Conservation (phyloP, 2,329 filamentous ascomycete species). For the Bipolaris sorokiniana region DNA sequence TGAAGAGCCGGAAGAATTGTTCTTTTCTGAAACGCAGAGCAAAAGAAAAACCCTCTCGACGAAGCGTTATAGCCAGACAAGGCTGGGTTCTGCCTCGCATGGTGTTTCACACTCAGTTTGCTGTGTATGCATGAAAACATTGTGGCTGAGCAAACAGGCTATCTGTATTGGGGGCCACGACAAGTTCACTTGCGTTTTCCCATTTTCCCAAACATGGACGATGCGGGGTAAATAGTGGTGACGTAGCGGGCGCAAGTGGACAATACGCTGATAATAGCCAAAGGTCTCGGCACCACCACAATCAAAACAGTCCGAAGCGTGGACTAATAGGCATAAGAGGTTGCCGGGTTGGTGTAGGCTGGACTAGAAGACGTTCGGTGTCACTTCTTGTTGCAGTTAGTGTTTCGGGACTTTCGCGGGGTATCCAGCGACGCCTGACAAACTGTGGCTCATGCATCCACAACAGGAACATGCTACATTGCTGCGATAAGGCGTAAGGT, state of each 20-base stretch:
- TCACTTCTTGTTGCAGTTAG: conserved; percentile 13
- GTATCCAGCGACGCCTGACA: conserved; percentile 19
- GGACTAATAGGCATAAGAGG: background rate
- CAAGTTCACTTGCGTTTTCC: background rate
- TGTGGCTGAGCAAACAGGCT: too few species aligned
- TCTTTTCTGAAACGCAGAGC: too few species aligned
- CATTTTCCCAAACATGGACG: background rate
- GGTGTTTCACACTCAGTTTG: background rate
- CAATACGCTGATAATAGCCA: background rate
- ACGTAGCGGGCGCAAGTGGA: background rate
- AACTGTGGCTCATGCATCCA: conserved; percentile 14
- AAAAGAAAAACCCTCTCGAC: too few species aligned
- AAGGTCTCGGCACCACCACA: background rate
- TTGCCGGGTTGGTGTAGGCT: background rate
- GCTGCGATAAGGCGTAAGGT: background rate
- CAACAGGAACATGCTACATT: background rate
- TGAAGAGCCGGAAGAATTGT: too few species aligned
- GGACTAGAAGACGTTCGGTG: conserved; percentile 8
- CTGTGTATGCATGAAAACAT: background rate
- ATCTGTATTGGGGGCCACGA: too few species aligned
- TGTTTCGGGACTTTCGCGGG: conserved; percentile 17
- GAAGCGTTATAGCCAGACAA: too few species aligned
- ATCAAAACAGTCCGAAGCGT: background rate
- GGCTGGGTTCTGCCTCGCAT: too few species aligned
- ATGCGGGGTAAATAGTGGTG: background rate